These are phyloP conservation scores for Magnaporthiopsis rhizophila DNA, from an alignment of 2,329 filamentous ascomycete species.

Conservation along the genomic window DNA sequence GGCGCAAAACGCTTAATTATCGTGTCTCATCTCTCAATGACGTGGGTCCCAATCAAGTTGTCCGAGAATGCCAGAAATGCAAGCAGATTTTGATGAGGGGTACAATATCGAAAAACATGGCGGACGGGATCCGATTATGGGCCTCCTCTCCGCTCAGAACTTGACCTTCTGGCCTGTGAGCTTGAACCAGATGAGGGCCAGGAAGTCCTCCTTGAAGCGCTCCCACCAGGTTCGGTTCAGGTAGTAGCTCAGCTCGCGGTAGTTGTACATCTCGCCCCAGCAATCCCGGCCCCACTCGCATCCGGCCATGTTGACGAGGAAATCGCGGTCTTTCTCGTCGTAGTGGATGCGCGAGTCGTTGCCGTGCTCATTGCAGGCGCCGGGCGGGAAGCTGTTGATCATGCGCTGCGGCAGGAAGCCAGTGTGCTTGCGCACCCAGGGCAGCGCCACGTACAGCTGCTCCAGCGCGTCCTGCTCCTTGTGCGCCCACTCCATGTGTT, in stretches of 20 bases:
- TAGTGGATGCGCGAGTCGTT: conserved; percentile 80
- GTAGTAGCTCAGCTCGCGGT: conserved; percentile 82
- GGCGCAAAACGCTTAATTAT: not conserved
- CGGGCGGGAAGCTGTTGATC: conserved; percentile 89
- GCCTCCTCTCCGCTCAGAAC: conserved; percentile 26
- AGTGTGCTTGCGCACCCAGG: conserved; percentile 84
- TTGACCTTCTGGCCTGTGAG: conserved; percentile 54
- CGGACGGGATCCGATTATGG: not conserved
- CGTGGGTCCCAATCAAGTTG: not conserved
- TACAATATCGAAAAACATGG: not conserved
- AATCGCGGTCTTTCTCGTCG: conserved; percentile 75
- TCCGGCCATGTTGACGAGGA: conserved; percentile 96
- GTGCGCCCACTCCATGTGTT: conserved; percentile 98
- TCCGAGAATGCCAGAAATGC: not conserved
- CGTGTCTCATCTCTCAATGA: not conserved
- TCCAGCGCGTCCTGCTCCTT: conserved; percentile 96
- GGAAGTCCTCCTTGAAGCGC: conserved; percentile 58
- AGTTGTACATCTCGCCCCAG: conserved; percentile 97
- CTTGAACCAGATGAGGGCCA: conserved; percentile 55
- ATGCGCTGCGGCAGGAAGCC: conserved; percentile 85
- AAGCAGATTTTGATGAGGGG: not conserved
- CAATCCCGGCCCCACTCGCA: conserved; percentile 96
- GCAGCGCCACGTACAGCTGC: conserved; percentile 82
- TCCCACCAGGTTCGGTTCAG: conserved; percentile 82
- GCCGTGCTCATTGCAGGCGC: conserved; percentile 74